Evolutionary conservation across 2,329 filamentous ascomycete genomes (phyloP), one percentile per base, ranked within the genome.

Genomic region (Sporothrix pseudoabietina): DNA sequence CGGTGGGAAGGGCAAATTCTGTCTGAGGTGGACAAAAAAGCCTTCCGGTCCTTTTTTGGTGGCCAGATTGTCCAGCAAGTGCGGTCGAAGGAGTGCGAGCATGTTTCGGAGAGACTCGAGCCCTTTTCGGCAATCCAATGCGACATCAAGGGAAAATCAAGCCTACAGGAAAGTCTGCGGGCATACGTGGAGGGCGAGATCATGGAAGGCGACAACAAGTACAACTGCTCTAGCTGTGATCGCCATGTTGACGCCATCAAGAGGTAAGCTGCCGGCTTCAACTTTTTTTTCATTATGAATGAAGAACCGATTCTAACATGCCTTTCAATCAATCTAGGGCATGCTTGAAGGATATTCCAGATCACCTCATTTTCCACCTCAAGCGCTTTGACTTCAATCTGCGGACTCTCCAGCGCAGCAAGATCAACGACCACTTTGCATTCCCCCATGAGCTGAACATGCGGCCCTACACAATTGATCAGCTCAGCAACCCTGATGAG

Each of bases 161-260:
- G 86, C 44, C 87, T 99, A 1, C 86, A 93, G 78, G 94, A 98
- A 77, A 98, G 96, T 79, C 85, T 99, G 16, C 90, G 94, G 77
- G 94, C 95, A n/a, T 98, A 97, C 80, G 94, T 98, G 14, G 93
- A 97, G 79, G 96, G 96, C 4, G 96, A 99, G 82, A 90, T 96
- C 49, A 94, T 99, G 92, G 94, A 97, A 85, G 96, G 97, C 76
- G 90, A 97, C 78, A 98, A 99, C 84, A 98, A 97, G 83, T 99
- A 98, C 85, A 97, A 97, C 76, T 99, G 96, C 82, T 94, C 94
- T 41, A 92, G 89, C 4, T 99, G 96, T 80, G 92, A 94, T 75
- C 89, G 89, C 12, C 92, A 96, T 78, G 96, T 99, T 19, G 92
- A 98, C 81, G 96, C 96, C 26, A 93, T 98, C 76, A 98, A 97